Percentiles rank a stretch among this genome's conserved stretches.
These are phyloP conservation scores for Ambrosia artemisiifolia DNA, from an alignment of 129 eudicot genomes.

Conservation along the genomic window DNA sequence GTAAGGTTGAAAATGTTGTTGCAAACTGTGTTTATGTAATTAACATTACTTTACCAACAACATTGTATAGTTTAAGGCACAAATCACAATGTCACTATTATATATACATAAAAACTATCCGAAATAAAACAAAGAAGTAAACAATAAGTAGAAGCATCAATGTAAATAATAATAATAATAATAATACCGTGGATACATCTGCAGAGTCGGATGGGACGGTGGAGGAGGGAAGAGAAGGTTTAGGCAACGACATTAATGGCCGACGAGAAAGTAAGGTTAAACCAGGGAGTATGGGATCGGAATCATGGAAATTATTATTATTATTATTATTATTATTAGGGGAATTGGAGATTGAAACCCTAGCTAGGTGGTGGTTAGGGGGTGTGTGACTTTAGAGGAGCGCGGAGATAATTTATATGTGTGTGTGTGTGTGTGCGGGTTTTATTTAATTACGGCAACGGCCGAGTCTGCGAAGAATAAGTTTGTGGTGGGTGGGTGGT, in stretches of 20 bases:
- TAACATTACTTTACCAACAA: not conserved
- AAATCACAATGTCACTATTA: constrained; percentile 24
- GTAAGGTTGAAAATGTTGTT: not conserved
- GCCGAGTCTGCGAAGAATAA: not conserved
- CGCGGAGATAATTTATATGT: constrained; percentile 18
- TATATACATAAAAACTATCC: not conserved
- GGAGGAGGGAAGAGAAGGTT: constrained; percentile 31
- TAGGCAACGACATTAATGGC: constrained; percentile 64
- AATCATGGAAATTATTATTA: constrained; percentile 32
- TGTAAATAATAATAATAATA: not conserved
- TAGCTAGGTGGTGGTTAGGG: constrained; percentile 21
- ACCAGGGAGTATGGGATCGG: constrained; percentile 44
- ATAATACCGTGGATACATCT: constrained; percentile 35
- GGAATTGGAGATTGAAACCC: constrained; percentile 50
- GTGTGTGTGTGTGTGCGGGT: too few species aligned
- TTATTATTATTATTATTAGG: not conserved
- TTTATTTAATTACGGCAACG: constrained; percentile 15
- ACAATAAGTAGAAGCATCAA: not conserved
- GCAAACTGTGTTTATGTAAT: not conserved
- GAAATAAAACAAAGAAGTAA: not conserved
- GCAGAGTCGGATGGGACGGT: constrained; percentile 55
- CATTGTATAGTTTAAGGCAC: constrained; percentile 4
- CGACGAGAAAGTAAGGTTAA: constrained; percentile 30
- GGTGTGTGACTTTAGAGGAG: constrained; percentile 11
- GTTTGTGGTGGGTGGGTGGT: constrained; percentile 1